phyloP scores from a whole-genome alignment of 208 protist genomes.

The Sergeia podlipaevii region DNA sequence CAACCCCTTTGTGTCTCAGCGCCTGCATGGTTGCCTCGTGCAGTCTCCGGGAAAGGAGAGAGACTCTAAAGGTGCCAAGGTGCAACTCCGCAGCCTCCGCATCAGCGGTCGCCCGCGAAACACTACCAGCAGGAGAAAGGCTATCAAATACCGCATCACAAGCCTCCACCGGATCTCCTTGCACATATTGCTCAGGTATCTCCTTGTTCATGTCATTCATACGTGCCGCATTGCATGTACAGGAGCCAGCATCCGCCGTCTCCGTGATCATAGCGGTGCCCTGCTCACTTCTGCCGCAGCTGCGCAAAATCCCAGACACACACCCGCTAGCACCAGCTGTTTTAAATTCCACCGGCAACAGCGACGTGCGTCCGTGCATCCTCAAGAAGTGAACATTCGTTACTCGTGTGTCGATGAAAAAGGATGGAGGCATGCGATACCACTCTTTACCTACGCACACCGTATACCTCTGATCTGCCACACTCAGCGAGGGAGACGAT shows the following conservation, averaged over 20 bases:
- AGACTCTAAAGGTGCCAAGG: constrained; percentile 18
- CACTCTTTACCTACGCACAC: constrained; percentile 94
- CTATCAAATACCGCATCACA: constrained; percentile 61
- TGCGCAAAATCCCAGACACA: neutral
- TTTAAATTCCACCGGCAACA: constrained; percentile 38
- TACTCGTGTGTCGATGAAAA: constrained; percentile 76
- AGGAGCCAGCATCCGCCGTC: constrained; percentile 16
- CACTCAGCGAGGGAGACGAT: neutral
- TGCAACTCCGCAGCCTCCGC: neutral
- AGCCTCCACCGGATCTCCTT: constrained; percentile 11
- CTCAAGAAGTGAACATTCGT: constrained; percentile 40
- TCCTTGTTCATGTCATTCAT: constrained; percentile 55
- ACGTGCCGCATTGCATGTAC: constrained; percentile 23
- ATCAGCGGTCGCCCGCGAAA: neutral
- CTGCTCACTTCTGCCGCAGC: neutral
- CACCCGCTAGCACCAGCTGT: neutral
- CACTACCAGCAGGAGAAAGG: constrained; percentile 7
- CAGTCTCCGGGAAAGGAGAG: constrained; percentile 13
- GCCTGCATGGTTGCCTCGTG: neutral
- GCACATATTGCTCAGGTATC: constrained; percentile 51
- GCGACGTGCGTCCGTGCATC: constrained; percentile 21
- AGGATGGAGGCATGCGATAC: constrained; percentile 93
- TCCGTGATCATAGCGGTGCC: neutral
- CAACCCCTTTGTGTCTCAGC: neutral
- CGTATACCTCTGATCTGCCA: constrained; percentile 13